Conservation (phyloP, 2,329 filamentous ascomycete species). For the Ophiostoma himal-ulmi region DNA sequence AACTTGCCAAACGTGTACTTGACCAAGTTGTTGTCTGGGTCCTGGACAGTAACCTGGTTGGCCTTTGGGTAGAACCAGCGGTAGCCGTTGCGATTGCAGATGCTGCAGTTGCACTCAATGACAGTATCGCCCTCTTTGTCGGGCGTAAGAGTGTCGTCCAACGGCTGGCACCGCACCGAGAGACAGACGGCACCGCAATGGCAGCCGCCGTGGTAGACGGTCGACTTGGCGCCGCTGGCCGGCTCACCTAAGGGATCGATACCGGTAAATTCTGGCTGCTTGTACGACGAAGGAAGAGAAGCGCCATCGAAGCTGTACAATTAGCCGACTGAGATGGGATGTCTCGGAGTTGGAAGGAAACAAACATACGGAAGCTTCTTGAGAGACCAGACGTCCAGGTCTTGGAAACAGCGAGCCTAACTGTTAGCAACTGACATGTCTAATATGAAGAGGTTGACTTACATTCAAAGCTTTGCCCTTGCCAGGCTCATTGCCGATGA, state of each 20-base stretch:
- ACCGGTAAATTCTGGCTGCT: constrained; percentile 37
- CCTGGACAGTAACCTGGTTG: constrained; percentile 38
- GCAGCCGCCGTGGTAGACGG: constrained; percentile 46
- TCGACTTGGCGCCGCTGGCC: constrained; percentile 33
- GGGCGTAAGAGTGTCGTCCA: constrained; percentile 32
- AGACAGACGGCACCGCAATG: constrained; percentile 48
- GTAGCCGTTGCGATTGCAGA: constrained; percentile 41
- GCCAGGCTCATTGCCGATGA: constrained; percentile 25
- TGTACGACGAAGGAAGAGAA: constrained; percentile 32
- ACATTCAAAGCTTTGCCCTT: constrained; percentile 36
- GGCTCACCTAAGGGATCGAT: constrained; percentile 35
- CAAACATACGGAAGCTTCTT: constrained; percentile 30
- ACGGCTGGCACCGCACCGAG: constrained; percentile 38
- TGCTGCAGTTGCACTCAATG: constrained; percentile 48
- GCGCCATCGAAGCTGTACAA: constrained; percentile 35
- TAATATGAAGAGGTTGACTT: neutral
- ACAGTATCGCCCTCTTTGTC: constrained; percentile 27
- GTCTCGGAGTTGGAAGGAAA: too few species aligned
- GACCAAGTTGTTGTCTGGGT: constrained; percentile 38
- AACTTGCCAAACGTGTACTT: constrained; percentile 36
- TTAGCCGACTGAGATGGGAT: neutral
- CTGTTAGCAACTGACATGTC: neutral
- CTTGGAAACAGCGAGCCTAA: constrained; percentile 41
- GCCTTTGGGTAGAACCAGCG: constrained; percentile 42
- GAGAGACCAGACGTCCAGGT: constrained; percentile 39